Base-by-base conservation (phyloP, 164 flowering plant genomes). In the Vitis cinerea region DNA sequence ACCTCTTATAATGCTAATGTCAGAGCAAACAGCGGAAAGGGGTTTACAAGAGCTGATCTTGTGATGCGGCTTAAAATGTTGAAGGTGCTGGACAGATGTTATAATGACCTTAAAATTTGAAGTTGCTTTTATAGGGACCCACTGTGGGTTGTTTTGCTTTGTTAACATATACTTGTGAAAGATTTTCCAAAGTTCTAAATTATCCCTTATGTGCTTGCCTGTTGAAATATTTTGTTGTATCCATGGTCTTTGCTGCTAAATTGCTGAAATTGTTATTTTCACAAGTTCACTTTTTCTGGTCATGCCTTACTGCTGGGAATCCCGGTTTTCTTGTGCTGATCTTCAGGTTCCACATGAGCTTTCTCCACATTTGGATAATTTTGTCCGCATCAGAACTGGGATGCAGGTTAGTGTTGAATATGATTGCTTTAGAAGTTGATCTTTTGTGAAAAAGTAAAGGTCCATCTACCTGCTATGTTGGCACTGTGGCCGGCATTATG, bases 361-460 rank as follows among this genome's bases (percentile, higher is more conserved):
- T 50, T 94, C 98, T 60, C 70, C 59, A 59, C 74, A 91, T 79
- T 75, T 88, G 83, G 83, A 85, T 67, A 85, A 91, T 71, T 94
- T 94, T 87, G 89, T 91, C 54, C 90, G 91, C 47, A 64, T 94
- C 66, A 87, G 74, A 77, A 91, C 89, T 12, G 97, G 97, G 50
- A 77, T 94, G 89, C 98, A 94, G 92, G 97, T 93, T 67, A 29
- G 15, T 52, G 47, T 64, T 75, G 50, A 44, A 61, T 15, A 1
- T 31, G 17, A 5, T 61, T 61, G 15, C 14, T 12, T 3, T 37
- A 37, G 44, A 37, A 37, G 44, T 37, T 37, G 44, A 37, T 3
- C 44, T 23, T 23, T 23, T 23, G 0, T 23, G 27, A 23, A 23
- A 23, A 23, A 23, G 27, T 23, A 23, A 23, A 23, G 2, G 27